Conservation (phyloP, 345 rosid species). For the Eutrema japonicum region DNA sequence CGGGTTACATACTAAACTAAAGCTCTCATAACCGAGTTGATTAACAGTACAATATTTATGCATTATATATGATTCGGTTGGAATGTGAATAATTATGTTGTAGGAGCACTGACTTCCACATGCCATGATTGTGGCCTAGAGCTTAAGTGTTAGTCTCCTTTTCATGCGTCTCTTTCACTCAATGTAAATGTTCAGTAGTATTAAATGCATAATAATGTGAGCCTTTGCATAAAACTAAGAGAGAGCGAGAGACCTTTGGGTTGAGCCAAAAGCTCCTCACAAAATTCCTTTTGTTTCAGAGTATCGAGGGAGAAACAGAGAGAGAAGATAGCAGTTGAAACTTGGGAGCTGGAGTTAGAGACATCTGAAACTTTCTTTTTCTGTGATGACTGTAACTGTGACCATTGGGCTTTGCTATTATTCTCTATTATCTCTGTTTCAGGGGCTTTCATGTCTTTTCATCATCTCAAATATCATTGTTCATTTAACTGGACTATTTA, state of each 20-base stretch:
- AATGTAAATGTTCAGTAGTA: conserved; percentile 20
- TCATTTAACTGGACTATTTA: background rate
- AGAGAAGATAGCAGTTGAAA: conserved; percentile 23
- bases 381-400: conserved; percentile 33
- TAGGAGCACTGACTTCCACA: conserved; percentile 37
- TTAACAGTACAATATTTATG: background rate
- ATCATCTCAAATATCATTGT: conserved; percentile 5
- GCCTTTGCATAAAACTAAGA: conserved; percentile 33
- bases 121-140: conserved; percentile 23
- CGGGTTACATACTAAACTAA: background rate
- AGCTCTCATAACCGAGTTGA: conserved; percentile 4
- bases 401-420: conserved; percentile 37
- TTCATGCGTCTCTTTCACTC: conserved; percentile 30
- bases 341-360: conserved; percentile 39
- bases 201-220: conserved; percentile 36
- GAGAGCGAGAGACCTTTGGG: conserved; percentile 34
- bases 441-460: conserved; percentile 33
- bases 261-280: conserved; percentile 33
- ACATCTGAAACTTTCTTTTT: conserved; percentile 39
- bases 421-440: conserved; percentile 17
- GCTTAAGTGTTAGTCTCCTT: conserved; percentile 36
- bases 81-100: conserved; percentile 4
- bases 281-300: conserved; percentile 42
- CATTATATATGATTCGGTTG: conserved; percentile 5
- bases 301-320: background rate